Evolutionary conservation across 2,329 filamentous ascomycete genomes (phyloP), one percentile per base, ranked within the genome.

Genomic region (Didymella arachidicola): DNA sequence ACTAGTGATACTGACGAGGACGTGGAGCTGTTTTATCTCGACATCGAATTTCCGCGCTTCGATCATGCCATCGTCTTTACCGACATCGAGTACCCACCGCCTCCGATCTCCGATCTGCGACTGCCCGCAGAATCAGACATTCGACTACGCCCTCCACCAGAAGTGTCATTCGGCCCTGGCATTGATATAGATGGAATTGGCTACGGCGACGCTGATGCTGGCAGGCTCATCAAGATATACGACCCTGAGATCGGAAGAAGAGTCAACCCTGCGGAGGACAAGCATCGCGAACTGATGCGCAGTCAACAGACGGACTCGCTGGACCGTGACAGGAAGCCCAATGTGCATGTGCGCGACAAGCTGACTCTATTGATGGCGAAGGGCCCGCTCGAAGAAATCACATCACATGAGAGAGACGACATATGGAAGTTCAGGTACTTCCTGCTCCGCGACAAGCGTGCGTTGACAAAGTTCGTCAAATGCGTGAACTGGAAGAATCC

Each of bases 341-440:
- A 99, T 69, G 91, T 95, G 29, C 96, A 97, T 78, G 92, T 96
- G 55, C 87, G 95, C 58, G 95, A 99, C 76, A 93, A 97, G 76
- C 82, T 99, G 30, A 97, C 98, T 72, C 82, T 87, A 43, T 93
- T 99, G 65, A 88, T 98, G 81, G 89, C 90, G 2, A 97, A 97
- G 71, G 93, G 94, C 7, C 95, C 95, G 3, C 97, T 94, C 0
- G 93, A 97, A 62, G 86, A 91, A 46, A 82, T 99, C 25, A 92
- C 88, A 1, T 87, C 92, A 0, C 93, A 97, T 74, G 95, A 99
- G 77, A 96, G 96, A 72, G 95, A 99, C 76, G 83, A 97, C 50
- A 87, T 99, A 19, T 99, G 96, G 96, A 95, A 96, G 70, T 99
- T 98, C 79, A 86, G 95, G 58, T 96, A 98, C 76, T 94, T 97